A percentile compares a stretch with the other conserved stretches of the same genome.
These are phyloP conservation scores for Emmonsia crescens DNA, from an alignment of 2,329 filamentous ascomycete species.

Conservation along the genomic window DNA sequence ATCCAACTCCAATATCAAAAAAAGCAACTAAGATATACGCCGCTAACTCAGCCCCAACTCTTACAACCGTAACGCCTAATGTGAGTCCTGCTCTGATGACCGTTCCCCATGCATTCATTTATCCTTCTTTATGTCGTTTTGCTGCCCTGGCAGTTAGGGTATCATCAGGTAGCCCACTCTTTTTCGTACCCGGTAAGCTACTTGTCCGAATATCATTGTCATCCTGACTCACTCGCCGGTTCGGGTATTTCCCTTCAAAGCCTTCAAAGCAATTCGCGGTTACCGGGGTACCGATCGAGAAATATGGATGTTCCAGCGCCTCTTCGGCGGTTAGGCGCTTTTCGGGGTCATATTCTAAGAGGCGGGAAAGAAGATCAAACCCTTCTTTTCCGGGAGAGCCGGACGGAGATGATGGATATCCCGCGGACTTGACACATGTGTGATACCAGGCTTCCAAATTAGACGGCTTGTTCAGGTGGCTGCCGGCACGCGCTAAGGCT, in stretches of 20 bases:
- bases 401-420: slow-evolving; percentile 36
- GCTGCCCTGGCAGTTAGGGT: slow-evolving; percentile 47
- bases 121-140: slow-evolving; percentile 43
- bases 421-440: slow-evolving; percentile 52
- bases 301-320: slow-evolving; percentile 86
- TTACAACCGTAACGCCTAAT: background rate
- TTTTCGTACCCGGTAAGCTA: slow-evolving; percentile 81
- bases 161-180: slow-evolving; percentile 77
- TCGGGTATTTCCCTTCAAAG: slow-evolving; percentile 76
- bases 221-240: slow-evolving; percentile 81
- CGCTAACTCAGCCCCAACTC: background rate
- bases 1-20: background rate
- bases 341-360: slow-evolving; percentile 87
- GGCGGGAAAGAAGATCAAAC: slow-evolving; percentile 65
- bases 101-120: background rate
- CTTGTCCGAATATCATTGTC: slow-evolving; percentile 91
- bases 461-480: slow-evolving; percentile 42
- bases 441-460: slow-evolving; percentile 73
- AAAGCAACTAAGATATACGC: background rate
- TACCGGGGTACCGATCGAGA: slow-evolving; percentile 57
- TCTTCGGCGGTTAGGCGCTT: slow-evolving; percentile 79
- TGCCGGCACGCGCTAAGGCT: slow-evolving; percentile 32
- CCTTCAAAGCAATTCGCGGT: slow-evolving; percentile 85
- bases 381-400: slow-evolving; percentile 62
- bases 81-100: background rate